Base-by-base conservation (phyloP, 2,329 filamentous ascomycete genomes). In the Penicillium rolfsii region DNA sequence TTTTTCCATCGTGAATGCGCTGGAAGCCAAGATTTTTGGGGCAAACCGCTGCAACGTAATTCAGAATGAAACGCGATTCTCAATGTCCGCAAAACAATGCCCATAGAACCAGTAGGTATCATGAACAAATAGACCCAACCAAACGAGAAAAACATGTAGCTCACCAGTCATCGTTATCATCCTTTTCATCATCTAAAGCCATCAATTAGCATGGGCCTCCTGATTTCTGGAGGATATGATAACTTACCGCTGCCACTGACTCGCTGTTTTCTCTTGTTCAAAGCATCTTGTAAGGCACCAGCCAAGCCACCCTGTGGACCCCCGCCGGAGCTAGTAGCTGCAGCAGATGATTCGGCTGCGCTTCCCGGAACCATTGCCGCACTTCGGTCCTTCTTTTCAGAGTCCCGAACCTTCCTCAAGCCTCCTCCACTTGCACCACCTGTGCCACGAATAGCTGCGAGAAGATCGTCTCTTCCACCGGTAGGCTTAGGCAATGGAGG, bases 161-260 rank as follows among this genome's bases (percentile, higher is more conserved):
- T 76, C 70, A 80, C 79, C 79, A 81, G 67, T 81, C 78, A 50
- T 81, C 77, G 60, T 80, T 78, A 36, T 79, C 76, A 30, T 79
- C 78, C 60, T 78, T 79, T 61, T 81, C 79, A 56, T 81, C 79
- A 71, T 81, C 79, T 81, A 59, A 49, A 57, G 38, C 22, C 52
- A n/a, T 30, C 12, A n/a, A 56, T 74, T 73, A 76, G 70, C 59
- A 63, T 36, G 35, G 55, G 26, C 55, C 48, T 33, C 26, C 19
- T 7, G 5, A 1, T 45, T 33, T 24, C 24, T 33, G 38, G 6
- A 35, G 59, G 57, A 54, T 9, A 55, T 28, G 8, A 55, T 48
- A 14, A 89, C 91, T 87, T 87, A 97, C 94, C 94, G 83, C 91
- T 96, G 76, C 91, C 89, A 79, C 91, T 91, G 75, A 97, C 94